These are phyloP conservation scores for Aureobasidium sp. DNA, from an alignment of 2,329 filamentous ascomycete species.

Conservation along the genomic window DNA sequence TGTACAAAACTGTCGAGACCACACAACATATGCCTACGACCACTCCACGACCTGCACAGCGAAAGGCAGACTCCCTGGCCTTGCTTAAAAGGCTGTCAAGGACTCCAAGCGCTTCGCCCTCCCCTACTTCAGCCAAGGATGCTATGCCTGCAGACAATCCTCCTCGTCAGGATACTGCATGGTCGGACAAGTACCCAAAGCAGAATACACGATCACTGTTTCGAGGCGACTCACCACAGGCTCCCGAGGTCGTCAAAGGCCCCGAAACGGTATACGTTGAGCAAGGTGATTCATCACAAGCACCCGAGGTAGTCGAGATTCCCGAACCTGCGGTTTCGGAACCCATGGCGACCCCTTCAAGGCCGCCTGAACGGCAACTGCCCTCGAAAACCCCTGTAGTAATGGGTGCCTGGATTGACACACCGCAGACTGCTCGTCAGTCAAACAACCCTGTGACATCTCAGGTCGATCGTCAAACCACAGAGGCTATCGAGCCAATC, in stretches of 20 bases:
- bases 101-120: conserved; percentile 41
- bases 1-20: conserved; percentile 31
- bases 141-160: neutral
- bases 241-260: conserved; percentile 5
- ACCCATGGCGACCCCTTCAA: conserved; percentile 1
- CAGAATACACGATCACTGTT: neutral
- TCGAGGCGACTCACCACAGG: conserved; percentile 1
- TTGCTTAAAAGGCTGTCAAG: conserved; percentile 41
- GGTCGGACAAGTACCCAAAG: conserved; percentile 9
- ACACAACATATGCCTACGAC: conserved; percentile 18
- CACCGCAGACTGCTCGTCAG: conserved; percentile 25
- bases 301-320: conserved; percentile 14
- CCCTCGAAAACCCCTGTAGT: conserved; percentile 38
- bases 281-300: conserved; percentile 15
- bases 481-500: neutral
- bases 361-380: neutral
- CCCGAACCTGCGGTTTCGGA: neutral
- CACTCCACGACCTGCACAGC: conserved; percentile 20
- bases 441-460: neutral
- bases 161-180: neutral
- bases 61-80: conserved; percentile 39
- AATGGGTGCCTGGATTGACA: conserved; percentile 44
- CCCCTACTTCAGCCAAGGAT: conserved; percentile 28
- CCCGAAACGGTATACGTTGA: neutral
- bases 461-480: neutral